A percentile compares a stretch with the other conserved stretches of the same genome.
phyloP scores from a whole-genome alignment of 2,329 filamentous ascomycete species.

The Cryphonectria carpinicola region DNA sequence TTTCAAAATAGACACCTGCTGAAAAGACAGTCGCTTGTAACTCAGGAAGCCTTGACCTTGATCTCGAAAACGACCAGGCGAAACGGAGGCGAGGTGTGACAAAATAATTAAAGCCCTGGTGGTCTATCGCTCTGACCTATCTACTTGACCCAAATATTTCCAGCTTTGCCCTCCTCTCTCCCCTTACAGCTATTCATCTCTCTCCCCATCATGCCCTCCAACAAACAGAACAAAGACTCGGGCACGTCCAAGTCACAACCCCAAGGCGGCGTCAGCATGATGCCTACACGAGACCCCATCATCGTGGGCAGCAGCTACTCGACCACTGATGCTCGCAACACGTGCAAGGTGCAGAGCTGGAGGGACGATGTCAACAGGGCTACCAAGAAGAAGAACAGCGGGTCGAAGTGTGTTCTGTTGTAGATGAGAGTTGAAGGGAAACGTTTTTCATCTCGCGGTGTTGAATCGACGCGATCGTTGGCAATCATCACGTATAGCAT shows the following conservation, averaged over 20 bases:
- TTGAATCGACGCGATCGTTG: not conserved
- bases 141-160: not conserved
- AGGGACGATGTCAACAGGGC: constrained; percentile 1
- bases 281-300: not conserved
- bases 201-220: not conserved
- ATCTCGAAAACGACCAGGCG: not conserved
- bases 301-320: constrained; percentile 1
- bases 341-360: not conserved
- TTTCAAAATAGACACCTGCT: not conserved
- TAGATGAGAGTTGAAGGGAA: not conserved
- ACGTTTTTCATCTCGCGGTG: not conserved
- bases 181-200: not conserved
- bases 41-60: not conserved
- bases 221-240: not conserved
- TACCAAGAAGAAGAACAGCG: not conserved
- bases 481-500: not conserved
- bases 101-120: not conserved
- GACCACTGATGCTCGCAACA: not conserved
- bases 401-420: not conserved
- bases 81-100: not conserved
- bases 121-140: not conserved
- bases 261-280: not conserved
- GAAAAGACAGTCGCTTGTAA: not conserved
- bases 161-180: not conserved
- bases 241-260: not conserved